Percentiles rank a stretch among this genome's conserved stretches.
Evolutionary conservation across 2,329 filamentous ascomycete species (phyloP).

Genomic region (Pseudogymnoascus sp.): DNA sequence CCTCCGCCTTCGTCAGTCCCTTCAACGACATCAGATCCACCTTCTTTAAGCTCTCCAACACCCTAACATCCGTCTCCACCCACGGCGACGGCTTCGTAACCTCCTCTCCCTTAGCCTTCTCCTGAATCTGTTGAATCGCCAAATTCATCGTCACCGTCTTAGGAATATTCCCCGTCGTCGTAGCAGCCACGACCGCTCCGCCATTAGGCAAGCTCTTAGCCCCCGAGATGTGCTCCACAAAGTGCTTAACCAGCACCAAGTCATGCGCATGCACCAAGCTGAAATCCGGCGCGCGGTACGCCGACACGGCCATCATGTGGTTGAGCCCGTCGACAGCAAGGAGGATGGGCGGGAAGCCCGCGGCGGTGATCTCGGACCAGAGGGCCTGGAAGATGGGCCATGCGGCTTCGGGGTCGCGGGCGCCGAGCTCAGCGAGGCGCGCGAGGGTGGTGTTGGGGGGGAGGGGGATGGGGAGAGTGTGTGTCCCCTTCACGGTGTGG

Average conservation of each 20-base stretch:
- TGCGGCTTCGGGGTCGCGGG: constrained; percentile 66
- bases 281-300: constrained; percentile 64
- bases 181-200: constrained; percentile 68
- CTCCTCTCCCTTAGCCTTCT: constrained; percentile 31
- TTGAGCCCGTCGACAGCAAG: constrained; percentile 70
- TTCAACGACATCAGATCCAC: constrained; percentile 49
- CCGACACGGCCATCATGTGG: constrained; percentile 71
- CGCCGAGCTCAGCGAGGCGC: constrained; percentile 59
- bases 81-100: constrained; percentile 44
- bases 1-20: constrained; percentile 66
- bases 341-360: constrained; percentile 48
- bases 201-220: constrained; percentile 56
- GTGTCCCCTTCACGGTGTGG: constrained; percentile 42
- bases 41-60: constrained; percentile 44
- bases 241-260: constrained; percentile 65
- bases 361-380: constrained; percentile 66
- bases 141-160: constrained; percentile 59
- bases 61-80: constrained; percentile 44
- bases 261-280: constrained; percentile 80
- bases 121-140: constrained; percentile 50
- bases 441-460: constrained; percentile 53
- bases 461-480: constrained; percentile 50
- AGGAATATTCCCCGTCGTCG: constrained; percentile 62
- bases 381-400: constrained; percentile 75
- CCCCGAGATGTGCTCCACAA: constrained; percentile 63